Evolutionary conservation across 2,329 filamentous ascomycete genomes (phyloP), one percentile per base, ranked within the genome.

Genomic region (Alternaria longipes): DNA sequence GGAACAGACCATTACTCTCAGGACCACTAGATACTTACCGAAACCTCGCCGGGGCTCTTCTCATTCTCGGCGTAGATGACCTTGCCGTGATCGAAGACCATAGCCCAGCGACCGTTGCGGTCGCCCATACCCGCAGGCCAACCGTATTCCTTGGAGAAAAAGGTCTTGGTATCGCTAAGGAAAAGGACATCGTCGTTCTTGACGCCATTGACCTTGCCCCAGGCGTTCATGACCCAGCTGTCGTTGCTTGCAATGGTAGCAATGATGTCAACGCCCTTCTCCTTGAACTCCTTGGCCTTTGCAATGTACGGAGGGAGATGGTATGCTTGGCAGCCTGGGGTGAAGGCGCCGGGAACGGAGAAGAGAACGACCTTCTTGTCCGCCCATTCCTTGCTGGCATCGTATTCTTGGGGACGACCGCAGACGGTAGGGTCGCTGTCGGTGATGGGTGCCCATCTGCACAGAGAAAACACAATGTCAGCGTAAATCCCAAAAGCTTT

Each of bases 241-340:
- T 97, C 93, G 81, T 97, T 97, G 84, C 84, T 90, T 62, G 92
- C 91, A 74, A 96, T 90, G 75, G 95, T 88, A 69, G 92, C 87
- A 73, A 97, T 87, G 65, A 90, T 81, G 80, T 97, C 93, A 69
- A 96, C 91, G 72, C 91, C 92, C 86, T 94, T 94, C 75, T 90
- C 84, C 54, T 87, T 83, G 69, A 90, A 82, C 78, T 92, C 90
- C 79, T 87, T 81, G 72, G 94, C 86, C 85, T 92, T 90, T 80
- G 87, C 81, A 72, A 94, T 87, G 86, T 93, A 97, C 64, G 90
- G 90, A 63, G 92, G 91, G 63, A 97, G 84, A 83, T 97, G 93
- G 79, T 86, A 85, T 74, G 88, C 90, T 71, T 91, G 90, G 87
- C 93, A 97, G 72, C 91, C 91, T 28, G 93, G 92, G 42, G 92